A percentile compares a stretch with the other conserved stretches of the same genome.
Evolutionary conservation across 495 filamentous ascomycete species (phyloP).

Genomic region (Pseudotulostoma volvatum): DNA sequence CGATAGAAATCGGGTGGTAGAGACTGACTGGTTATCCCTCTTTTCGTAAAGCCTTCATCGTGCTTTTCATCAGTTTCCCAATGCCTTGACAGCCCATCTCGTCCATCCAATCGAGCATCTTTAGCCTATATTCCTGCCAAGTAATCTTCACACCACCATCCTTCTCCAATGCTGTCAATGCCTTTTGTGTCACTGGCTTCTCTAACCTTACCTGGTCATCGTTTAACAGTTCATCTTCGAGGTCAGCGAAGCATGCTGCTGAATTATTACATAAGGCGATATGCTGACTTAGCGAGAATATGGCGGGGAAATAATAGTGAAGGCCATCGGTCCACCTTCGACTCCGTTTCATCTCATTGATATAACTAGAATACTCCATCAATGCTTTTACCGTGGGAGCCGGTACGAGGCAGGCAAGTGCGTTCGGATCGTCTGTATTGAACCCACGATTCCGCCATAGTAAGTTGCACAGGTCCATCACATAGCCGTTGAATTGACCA

Average conservation of each 20-base stretch:
- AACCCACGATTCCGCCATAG: slow-evolving; percentile 70
- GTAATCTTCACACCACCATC: slow-evolving; percentile 52
- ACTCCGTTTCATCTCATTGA: slow-evolving; percentile 18
- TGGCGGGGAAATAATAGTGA: slow-evolving; percentile 29
- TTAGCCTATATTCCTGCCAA: slow-evolving; percentile 60
- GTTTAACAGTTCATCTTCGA: slow-evolving; percentile 33
- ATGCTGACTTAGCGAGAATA: slow-evolving; percentile 59
- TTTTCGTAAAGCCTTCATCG: slow-evolving; percentile 54
- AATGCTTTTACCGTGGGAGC: slow-evolving; percentile 29
- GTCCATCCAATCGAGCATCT: slow-evolving; percentile 59
- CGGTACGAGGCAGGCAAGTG: slow-evolving; percentile 54
- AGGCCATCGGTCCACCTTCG: slow-evolving; percentile 26
- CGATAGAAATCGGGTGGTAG: too few relatives aligned
- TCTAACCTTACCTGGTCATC: slow-evolving; percentile 39
- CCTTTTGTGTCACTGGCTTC: slow-evolving; percentile 61
- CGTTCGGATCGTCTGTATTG: slow-evolving; percentile 47
- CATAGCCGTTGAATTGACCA: slow-evolving; percentile 62
- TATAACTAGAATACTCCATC: slow-evolving; percentile 26
- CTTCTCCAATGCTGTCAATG: slow-evolving; percentile 41
- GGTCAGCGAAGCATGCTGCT: slow-evolving; percentile 42
- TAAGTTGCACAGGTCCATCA: slow-evolving; percentile 83
- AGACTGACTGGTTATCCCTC: slow-evolving; percentile 8
- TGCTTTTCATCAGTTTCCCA: slow-evolving; percentile 60
- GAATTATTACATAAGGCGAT: slow-evolving; percentile 47
- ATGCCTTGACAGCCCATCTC: slow-evolving; percentile 48